phyloP scores from a whole-genome alignment of 306 rosid genomes.

The Sophora flavescens region DNA sequence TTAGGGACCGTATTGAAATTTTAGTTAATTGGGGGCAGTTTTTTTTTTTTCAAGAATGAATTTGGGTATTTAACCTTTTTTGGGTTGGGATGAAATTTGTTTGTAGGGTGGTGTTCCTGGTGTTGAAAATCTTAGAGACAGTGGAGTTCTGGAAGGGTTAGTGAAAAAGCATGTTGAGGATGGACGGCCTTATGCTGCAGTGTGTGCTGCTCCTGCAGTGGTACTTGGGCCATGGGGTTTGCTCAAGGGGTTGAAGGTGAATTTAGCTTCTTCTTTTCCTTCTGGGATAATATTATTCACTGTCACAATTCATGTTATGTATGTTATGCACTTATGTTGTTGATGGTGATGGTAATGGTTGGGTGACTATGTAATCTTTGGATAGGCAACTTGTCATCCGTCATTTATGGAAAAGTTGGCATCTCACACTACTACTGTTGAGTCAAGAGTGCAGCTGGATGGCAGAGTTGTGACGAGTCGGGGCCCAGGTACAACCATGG shows the following conservation, averaged over 20 bases:
- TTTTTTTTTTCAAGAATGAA: not conserved
- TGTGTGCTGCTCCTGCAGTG: slow-evolving; percentile 96
- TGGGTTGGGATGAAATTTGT: not conserved
- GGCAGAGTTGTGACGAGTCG: slow-evolving; percentile 86
- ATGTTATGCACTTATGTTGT: slow-evolving; percentile 12
- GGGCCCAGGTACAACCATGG: slow-evolving; percentile 95
- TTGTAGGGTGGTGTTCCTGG: slow-evolving; percentile 93
- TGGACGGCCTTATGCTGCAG: slow-evolving; percentile 81
- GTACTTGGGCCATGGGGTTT: slow-evolving; percentile 91
- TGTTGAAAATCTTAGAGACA: slow-evolving; percentile 65
- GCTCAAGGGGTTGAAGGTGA: slow-evolving; percentile 85
- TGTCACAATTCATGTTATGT: not conserved
- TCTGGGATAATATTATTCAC: not conserved
- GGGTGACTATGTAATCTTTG: slow-evolving; percentile 39
- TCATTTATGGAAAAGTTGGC: slow-evolving; percentile 81
- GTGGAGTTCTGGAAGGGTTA: slow-evolving; percentile 59
- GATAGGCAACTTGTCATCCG: slow-evolving; percentile 89
- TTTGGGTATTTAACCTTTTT: too few relatives aligned
- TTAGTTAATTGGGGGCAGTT: not conserved
- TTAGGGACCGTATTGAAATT: too few relatives aligned
- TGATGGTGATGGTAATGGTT: slow-evolving; percentile 18
- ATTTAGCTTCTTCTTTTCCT: slow-evolving; percentile 22
- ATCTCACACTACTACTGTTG: slow-evolving; percentile 69
- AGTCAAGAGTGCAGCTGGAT: slow-evolving; percentile 89
- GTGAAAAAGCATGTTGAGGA: slow-evolving; percentile 78